phyloP scores from a whole-genome alignment of 1,284 basidiomycete species.

The Cryptococcus sp. region DNA sequence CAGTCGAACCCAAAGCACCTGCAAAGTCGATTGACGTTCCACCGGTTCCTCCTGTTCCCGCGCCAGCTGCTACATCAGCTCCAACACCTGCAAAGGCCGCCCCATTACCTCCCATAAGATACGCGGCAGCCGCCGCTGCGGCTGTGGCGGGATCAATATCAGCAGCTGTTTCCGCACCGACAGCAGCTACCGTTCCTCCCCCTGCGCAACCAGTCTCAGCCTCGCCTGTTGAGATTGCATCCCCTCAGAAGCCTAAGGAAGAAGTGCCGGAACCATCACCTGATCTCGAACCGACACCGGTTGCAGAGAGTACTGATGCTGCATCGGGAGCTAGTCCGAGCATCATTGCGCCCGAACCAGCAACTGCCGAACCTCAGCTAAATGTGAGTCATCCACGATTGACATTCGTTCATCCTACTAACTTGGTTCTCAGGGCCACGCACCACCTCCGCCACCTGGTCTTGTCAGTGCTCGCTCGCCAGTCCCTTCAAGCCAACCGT shows the following conservation, averaged over 20 bases:
- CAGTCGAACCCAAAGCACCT: conserved; percentile 5
- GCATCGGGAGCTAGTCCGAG: conserved; percentile 13
- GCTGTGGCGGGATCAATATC: conserved; percentile 59
- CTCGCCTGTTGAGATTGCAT: conserved; percentile 56
- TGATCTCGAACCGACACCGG: conserved; percentile 58
- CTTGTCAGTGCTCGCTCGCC: conserved; percentile 35
- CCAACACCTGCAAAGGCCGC: conserved; percentile 49
- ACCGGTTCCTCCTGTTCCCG: conserved; percentile 16
- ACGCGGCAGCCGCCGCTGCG: conserved; percentile 87
- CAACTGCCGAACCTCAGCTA: not conserved
- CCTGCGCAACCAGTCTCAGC: conserved; percentile 56
- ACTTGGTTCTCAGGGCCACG: conserved; percentile 18
- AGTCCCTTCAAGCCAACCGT: conserved; percentile 12
- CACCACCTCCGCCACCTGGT: conserved; percentile 28
- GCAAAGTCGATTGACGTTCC: conserved; percentile 9
- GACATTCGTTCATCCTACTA: not conserved
- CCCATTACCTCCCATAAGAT: conserved; percentile 75
- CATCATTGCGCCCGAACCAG: not conserved
- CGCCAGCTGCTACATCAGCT: conserved; percentile 3
- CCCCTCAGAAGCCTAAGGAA: conserved; percentile 10
- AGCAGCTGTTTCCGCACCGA: not conserved
- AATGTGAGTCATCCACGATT: conserved; percentile 15
- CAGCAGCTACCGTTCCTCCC: conserved; percentile 29
- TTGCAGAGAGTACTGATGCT: conserved; percentile 56
- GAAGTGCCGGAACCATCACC: not conserved